Base-by-base conservation (phyloP, 164 flowering plant genomes). In the Aristolochia fimbriata region DNA sequence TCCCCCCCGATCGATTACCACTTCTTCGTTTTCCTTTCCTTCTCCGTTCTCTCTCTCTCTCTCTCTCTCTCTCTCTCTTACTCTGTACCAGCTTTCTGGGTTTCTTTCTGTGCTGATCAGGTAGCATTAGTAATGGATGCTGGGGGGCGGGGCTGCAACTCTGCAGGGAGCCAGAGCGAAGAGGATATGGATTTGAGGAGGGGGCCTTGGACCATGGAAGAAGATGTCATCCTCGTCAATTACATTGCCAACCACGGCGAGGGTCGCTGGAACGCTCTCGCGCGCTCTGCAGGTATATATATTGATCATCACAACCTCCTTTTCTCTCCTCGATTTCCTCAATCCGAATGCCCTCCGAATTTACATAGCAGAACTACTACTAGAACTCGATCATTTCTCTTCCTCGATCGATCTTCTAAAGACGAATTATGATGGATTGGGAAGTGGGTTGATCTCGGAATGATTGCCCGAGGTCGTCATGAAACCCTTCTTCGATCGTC, bases 161-260 rank as follows among this genome's bases (percentile, higher is more conserved):
- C 61, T n/a, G n/a, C n/a, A 13, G 47, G 31, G 24, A 58, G 48
- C 25, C 62, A 33, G 17, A 71, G 61, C 58, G 74, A 77, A 60
- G 77, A 74, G 45, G 74, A 71, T 41, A 60, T 64, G 75, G 88
- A 80, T 46, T 65, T 81, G 11, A 73, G 83, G 47, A 79, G 83
- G 68, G 96, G 96, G 20, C 84, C 89, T 1, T 88, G 96, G 96
- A 82, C 96, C 21, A 74, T 67, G 19, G 88, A 88, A 53, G 96
- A 88, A 67, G 96, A 88, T 64, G 60, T 61, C 16, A 60, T 71
- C 49, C 85, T 88, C 68, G 72, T 77, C 60, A 74, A 80, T 74
- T 80, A 76, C 81, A 77, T 88, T 62, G 62, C 76, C 43, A 64
- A 52, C 51, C 86, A 85, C 33, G 96, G 96, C 15, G 87, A 80